These are phyloP conservation scores for Darksidea phi DNA, from an alignment of 495 filamentous ascomycete species.

Conservation along the genomic window DNA sequence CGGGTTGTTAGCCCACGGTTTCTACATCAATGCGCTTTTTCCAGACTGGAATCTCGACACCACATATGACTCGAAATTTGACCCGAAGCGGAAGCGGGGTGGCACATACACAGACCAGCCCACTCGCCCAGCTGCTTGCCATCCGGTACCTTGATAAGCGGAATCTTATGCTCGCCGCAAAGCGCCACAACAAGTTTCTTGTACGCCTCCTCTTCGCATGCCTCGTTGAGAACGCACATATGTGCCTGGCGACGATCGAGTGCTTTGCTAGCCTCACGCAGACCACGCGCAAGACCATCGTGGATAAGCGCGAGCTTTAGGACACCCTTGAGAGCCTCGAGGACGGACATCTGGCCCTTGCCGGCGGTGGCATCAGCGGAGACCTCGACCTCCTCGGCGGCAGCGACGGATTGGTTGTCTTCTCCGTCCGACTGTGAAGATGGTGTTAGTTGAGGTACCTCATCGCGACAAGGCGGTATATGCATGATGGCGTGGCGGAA, in stretches of 20 bases:
- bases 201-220: constrained; percentile 99
- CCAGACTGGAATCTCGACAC: neutral
- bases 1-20: constrained; percentile 15
- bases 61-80: neutral
- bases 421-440: constrained; percentile 69
- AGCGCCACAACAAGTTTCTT: constrained; percentile 99
- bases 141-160: constrained; percentile 98
- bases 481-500: no score
- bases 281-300: constrained; percentile 96
- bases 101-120: constrained; percentile 93
- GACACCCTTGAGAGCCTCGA: constrained; percentile 96
- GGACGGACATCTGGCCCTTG: constrained; percentile 94
- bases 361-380: constrained; percentile 72
- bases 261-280: constrained; percentile 96
- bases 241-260: constrained; percentile 97
- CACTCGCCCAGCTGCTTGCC: constrained; percentile 99
- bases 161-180: constrained; percentile 98
- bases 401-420: constrained; percentile 69
- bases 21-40: neutral
- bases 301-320: constrained; percentile 98
- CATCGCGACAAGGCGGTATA: no score
- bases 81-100: constrained; percentile 8
- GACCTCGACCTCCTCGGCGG: constrained; percentile 81
- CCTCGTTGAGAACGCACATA: constrained; percentile 99
- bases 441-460: constrained; percentile 1